A percentile compares a stretch with the other conserved stretches of the same genome.
phyloP scores from a whole-genome alignment of 2,329 filamentous ascomycete genomes.

The Trichophyton benhamiae region DNA sequence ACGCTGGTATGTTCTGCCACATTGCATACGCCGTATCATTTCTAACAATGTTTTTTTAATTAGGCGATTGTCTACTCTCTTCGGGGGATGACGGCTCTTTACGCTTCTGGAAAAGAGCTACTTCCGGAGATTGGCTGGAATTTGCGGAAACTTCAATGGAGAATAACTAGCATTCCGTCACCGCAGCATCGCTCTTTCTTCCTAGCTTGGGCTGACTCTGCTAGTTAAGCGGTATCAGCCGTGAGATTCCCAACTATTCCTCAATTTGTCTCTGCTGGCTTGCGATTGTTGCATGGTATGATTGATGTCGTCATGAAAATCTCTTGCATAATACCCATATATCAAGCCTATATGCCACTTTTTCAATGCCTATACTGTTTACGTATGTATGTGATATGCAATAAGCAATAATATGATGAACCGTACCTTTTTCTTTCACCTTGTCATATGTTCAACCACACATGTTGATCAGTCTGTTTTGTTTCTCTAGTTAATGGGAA shows the following conservation, averaged over 20 bases:
- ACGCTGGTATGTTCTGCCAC: conserved; percentile 24
- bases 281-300: not conserved
- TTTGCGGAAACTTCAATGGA: conserved; percentile 30
- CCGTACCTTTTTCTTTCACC: not conserved
- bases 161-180: not conserved
- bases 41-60: not conserved
- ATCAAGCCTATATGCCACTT: not conserved
- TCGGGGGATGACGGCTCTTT: conserved; percentile 33
- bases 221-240: not conserved
- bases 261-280: not conserved
- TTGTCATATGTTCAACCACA: not conserved
- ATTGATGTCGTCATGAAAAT: not conserved
- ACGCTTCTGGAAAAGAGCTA: conserved; percentile 33
- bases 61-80: conserved; percentile 34
- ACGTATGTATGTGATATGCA: not conserved
- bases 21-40: not conserved
- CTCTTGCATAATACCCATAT: not conserved
- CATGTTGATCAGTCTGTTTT: not conserved
- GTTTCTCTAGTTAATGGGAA: not conserved
- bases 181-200: not conserved
- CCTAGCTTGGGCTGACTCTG: too few species aligned
- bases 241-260: not conserved
- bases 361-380: not conserved
- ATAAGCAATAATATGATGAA: not conserved
- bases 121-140: conserved; percentile 35